These are phyloP conservation scores for Durotheca rogersii DNA, from an alignment of 495 filamentous ascomycete species.

Conservation along the genomic window DNA sequence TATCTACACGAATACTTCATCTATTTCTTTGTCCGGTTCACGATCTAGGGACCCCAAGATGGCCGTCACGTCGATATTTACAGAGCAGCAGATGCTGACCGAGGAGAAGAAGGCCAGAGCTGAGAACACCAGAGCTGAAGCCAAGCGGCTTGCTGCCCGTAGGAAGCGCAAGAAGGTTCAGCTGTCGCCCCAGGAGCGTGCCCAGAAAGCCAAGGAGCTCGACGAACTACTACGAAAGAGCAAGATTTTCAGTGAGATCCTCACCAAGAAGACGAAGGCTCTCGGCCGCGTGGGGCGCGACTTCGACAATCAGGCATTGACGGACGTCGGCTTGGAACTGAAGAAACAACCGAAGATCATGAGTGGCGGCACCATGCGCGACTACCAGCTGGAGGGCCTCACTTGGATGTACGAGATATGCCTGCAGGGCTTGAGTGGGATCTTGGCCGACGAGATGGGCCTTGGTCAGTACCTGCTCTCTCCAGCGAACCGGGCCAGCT, in stretches of 20 bases:
- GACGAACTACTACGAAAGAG: constrained; percentile 51
- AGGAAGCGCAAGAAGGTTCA: constrained; percentile 51
- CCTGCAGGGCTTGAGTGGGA: constrained; percentile 85
- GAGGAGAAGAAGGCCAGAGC: constrained; percentile 49
- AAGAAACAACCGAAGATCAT: constrained; percentile 83
- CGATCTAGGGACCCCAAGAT: constrained; percentile 37
- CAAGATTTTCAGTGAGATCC: constrained; percentile 51
- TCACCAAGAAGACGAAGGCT: constrained; percentile 56
- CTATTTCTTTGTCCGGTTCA: no score
- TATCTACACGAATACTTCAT: no score
- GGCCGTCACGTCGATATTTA: constrained; percentile 30
- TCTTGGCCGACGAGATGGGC: constrained; percentile 97
- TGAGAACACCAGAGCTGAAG: constrained; percentile 52
- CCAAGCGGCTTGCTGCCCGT: constrained; percentile 41
- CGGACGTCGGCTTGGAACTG: constrained; percentile 74
- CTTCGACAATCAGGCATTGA: constrained; percentile 58
- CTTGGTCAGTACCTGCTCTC: constrained; percentile 54
- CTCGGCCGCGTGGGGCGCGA: constrained; percentile 56
- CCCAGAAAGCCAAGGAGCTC: constrained; percentile 52
- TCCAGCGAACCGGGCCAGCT: background rate
- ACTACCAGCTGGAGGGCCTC: constrained; percentile 90
- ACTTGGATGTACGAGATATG: constrained; percentile 90
- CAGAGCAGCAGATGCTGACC: constrained; percentile 36
- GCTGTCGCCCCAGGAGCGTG: constrained; percentile 53
- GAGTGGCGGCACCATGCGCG: constrained; percentile 85